Conservation (phyloP, 2,329 filamentous ascomycete species). For the Phialophora expanda region DNA sequence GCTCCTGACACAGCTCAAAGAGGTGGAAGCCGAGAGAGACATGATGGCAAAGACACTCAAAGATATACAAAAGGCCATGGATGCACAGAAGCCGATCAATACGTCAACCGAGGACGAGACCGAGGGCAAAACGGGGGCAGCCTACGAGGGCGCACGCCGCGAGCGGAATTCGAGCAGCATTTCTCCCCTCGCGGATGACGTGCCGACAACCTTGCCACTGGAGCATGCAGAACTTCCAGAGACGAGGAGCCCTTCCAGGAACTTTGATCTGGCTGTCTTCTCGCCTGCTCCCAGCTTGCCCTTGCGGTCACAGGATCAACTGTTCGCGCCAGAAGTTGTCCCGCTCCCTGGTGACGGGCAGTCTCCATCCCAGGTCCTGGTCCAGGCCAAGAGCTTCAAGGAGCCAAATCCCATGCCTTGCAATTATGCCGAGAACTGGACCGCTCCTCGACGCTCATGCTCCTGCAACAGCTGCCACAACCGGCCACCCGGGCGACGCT, state of each 20-base stretch:
- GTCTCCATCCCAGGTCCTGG: constrained; percentile 22
- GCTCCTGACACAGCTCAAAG: constrained; percentile 37
- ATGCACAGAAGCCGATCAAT: constrained; percentile 22
- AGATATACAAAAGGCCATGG: constrained; percentile 38
- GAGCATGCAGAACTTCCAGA: constrained; percentile 4
- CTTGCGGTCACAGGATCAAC: constrained; percentile 19
- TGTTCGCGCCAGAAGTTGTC: constrained; percentile 30
- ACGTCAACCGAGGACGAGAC: constrained; percentile 14
- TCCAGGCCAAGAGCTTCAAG: constrained; percentile 18
- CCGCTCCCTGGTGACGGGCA: constrained; percentile 23
- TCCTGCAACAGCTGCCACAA: constrained; percentile 22
- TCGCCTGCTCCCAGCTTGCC: constrained; percentile 22
- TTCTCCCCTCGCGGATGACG: constrained; percentile 17
- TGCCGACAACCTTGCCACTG: constrained; percentile 6
- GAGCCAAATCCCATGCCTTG: constrained; percentile 20
- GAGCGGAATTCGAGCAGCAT: constrained; percentile 22
- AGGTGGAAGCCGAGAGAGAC: constrained; percentile 37
- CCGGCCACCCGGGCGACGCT: constrained; percentile 18
- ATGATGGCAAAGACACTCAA: constrained; percentile 36
- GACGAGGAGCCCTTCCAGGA: constrained; percentile 8
- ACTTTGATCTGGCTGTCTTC: constrained; percentile 32
- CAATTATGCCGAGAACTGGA: constrained; percentile 29
- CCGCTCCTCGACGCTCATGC: constrained; percentile 16
- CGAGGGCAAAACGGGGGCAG: constrained; percentile 3
- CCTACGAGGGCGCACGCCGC: constrained; percentile 5